Percentiles rank a stretch among this genome's conserved stretches.
phyloP scores from a whole-genome alignment of 257 asterid genomes.

The Plantago elongata region DNA sequence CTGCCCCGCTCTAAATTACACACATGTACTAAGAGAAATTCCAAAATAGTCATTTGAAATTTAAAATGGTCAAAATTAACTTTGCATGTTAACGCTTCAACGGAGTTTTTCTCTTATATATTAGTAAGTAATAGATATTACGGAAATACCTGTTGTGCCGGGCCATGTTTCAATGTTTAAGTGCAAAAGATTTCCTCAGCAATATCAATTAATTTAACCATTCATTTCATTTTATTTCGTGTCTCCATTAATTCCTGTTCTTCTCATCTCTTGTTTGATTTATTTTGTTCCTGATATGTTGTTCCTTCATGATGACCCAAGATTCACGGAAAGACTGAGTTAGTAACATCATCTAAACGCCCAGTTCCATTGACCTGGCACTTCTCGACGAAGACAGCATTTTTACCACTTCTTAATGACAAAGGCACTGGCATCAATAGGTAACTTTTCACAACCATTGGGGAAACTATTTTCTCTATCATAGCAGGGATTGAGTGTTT shows the following conservation, averaged over 20 bases:
- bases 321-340: conserved; percentile 98
- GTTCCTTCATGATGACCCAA: conserved; percentile 33
- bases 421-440: conserved; percentile 93
- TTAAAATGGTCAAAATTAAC: too few species aligned
- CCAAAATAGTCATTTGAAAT: too few species aligned
- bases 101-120: too few species aligned
- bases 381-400: conserved; percentile 75
- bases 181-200: conserved; percentile 11
- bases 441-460: conserved; percentile 35
- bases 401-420: conserved; percentile 82
- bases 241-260: neutral
- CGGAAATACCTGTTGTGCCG: neutral
- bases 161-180: conserved; percentile 4
- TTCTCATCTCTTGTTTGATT: conserved; percentile 1
- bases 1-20: too few species aligned
- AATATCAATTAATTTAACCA: neutral
- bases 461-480: conserved; percentile 14
- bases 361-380: conserved; percentile 98
- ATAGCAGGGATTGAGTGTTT: conserved; percentile 9
- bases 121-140: too few species aligned
- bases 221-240: conserved; percentile 7
- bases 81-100: too few species aligned
- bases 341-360: conserved; percentile 87
- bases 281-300: conserved; percentile 15
- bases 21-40: too few species aligned